Conservation (phyloP, 371 early-diverging fungal genomes). For the Mortierella sp. region DNA sequence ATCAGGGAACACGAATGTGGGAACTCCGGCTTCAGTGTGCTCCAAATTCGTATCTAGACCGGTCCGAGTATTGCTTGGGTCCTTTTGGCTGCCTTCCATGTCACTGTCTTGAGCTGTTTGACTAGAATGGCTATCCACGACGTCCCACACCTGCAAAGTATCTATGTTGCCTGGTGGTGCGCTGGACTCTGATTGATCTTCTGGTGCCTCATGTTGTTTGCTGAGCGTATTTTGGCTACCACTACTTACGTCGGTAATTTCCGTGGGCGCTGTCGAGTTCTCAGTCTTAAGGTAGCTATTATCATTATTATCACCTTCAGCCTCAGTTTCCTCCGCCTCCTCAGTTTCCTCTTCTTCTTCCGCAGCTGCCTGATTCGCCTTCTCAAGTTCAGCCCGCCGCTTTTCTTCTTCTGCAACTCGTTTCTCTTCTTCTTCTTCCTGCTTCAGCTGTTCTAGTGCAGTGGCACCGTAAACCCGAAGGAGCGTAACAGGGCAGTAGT, state of each 20-base stretch:
- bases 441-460: slow-evolving; percentile 88
- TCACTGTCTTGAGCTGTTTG: not conserved
- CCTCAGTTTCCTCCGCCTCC: slow-evolving; percentile 14
- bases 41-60: not conserved
- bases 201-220: not conserved
- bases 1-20: slow-evolving; percentile 12
- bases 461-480: slow-evolving; percentile 92
- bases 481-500: slow-evolving; percentile 93
- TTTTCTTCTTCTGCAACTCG: slow-evolving; percentile 54
- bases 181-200: not conserved
- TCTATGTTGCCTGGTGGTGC: not conserved
- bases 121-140: not conserved
- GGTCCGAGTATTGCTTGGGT: not conserved
- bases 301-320: not conserved
- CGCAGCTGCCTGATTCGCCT: slow-evolving; percentile 29
- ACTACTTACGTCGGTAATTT: not conserved
- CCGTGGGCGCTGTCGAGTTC: not conserved
- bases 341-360: slow-evolving; percentile 56
- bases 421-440: slow-evolving; percentile 74
- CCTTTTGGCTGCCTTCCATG: not conserved
- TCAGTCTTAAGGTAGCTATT: not conserved
- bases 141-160: not conserved
- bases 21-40: slow-evolving; percentile 1
- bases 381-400: slow-evolving; percentile 38
- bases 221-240: not conserved